These are phyloP conservation scores for Eruca vesicaria DNA, from an alignment of 441 rosid species.

Conservation along the genomic window DNA sequence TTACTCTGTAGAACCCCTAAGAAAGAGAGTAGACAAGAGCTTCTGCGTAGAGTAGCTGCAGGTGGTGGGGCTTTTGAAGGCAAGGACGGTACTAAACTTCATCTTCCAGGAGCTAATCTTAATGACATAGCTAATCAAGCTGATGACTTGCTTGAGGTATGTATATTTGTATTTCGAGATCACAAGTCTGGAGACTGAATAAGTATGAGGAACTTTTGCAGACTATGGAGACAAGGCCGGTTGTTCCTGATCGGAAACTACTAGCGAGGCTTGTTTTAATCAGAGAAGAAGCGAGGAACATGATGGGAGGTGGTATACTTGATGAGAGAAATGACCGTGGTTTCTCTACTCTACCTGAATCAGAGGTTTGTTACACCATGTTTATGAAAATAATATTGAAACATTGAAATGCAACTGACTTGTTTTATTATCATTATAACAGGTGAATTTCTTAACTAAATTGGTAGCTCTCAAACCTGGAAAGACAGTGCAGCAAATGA, in stretches of 20 bases:
- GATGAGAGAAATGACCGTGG: conserved; percentile 99
- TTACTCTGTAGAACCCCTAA: conserved; percentile 91
- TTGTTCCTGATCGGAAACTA: conserved; percentile 81
- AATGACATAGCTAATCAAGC: conserved; percentile 95
- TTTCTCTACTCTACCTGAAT: conserved; percentile 82
- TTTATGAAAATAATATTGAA: conserved; percentile 9
- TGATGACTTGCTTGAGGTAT: conserved; percentile 93
- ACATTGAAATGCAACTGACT: background rate
- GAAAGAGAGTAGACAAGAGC: conserved; percentile 89
- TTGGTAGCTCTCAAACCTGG: conserved; percentile 93
- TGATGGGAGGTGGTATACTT: conserved; percentile 98
- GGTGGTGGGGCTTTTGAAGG: conserved; percentile 89
- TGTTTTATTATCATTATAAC: conserved; percentile 17
- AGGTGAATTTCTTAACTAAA: conserved; percentile 94
- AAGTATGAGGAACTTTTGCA: conserved; percentile 26
- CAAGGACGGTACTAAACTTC: conserved; percentile 71
- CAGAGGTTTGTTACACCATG: conserved; percentile 57
- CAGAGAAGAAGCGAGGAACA: conserved; percentile 93
- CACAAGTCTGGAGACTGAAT: background rate
- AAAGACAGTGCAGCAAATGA: conserved; percentile 72
- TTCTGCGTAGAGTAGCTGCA: conserved; percentile 91
- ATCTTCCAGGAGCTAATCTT: conserved; percentile 87
- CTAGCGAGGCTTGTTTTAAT: conserved; percentile 91
- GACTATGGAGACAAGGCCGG: conserved; percentile 91
- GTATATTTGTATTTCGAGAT: background rate